phyloP scores from a whole-genome alignment of 495 filamentous ascomycete species.

The Mytilinidion resinicola region DNA sequence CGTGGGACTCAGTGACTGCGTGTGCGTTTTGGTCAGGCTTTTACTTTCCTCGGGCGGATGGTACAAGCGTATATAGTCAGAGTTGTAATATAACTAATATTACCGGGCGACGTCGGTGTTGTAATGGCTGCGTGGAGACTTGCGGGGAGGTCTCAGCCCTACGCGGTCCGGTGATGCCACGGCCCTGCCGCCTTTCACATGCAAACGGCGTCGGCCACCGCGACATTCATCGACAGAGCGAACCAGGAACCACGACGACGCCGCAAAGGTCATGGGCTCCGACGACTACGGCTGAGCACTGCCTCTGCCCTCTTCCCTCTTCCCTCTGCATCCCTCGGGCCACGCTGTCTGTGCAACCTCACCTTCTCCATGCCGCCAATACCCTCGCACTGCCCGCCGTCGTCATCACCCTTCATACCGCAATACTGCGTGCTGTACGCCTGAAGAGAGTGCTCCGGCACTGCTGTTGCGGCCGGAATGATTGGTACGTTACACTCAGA shows the following conservation, averaged over 20 bases:
- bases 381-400: neutral
- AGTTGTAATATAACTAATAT: too few species aligned
- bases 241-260: too few species aligned
- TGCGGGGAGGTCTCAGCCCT: too few species aligned
- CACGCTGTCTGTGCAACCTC: neutral
- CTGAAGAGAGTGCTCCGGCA: neutral
- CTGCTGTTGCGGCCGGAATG: neutral
- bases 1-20: too few species aligned
- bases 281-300: slow-evolving; percentile 14
- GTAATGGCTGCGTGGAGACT: too few species aligned
- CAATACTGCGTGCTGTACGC: neutral
- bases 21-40: too few species aligned
- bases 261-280: too few species aligned
- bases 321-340: too few species aligned
- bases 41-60: too few species aligned
- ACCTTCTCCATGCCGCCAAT: slow-evolving; percentile 1
- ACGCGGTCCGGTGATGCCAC: too few species aligned
- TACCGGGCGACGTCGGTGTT: too few species aligned
- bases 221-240: neutral
- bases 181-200: slow-evolving; percentile 9
- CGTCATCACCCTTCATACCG: neutral
- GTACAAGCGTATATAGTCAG: too few species aligned
- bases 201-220: slow-evolving; percentile 2
- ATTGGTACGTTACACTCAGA: neutral
- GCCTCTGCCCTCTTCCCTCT: neutral